phyloP scores from a whole-genome alignment of 306 rosid genomes.

The Medicago truncatula region MtrunA17r5.0-ANR NC_053048.1:41277501-41278000 shows the following conservation, averaged over 20 bases:
- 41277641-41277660: slow-evolving; percentile 69
- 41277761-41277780: slow-evolving; percentile 75
- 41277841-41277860: slow-evolving; percentile 33
- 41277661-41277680: slow-evolving; percentile 77
- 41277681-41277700: slow-evolving; percentile 63
- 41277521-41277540: slow-evolving; percentile 78
- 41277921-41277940: slow-evolving; percentile 37
- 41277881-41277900: slow-evolving; percentile 68
- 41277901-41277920: slow-evolving; percentile 62
- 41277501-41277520: slow-evolving; percentile 68
- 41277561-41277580: slow-evolving; percentile 83
- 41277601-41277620: slow-evolving; percentile 61
- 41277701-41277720: slow-evolving; percentile 72
- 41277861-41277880: slow-evolving; percentile 41
- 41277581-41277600: slow-evolving; percentile 77
- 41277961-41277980: slow-evolving; percentile 2
- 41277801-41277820: slow-evolving; percentile 46
- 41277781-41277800: slow-evolving; percentile 58
- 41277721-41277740: slow-evolving; percentile 65
- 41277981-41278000: slow-evolving; percentile 4
- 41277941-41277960: slow-evolving; percentile 16
- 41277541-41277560: slow-evolving; percentile 85
- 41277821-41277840: slow-evolving; percentile 38
- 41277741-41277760: slow-evolving; percentile 51
- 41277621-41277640: slow-evolving; percentile 69